phyloP scores from a whole-genome alignment of 345 rosid genomes.

The Eucalyptus viminalis region DNA sequence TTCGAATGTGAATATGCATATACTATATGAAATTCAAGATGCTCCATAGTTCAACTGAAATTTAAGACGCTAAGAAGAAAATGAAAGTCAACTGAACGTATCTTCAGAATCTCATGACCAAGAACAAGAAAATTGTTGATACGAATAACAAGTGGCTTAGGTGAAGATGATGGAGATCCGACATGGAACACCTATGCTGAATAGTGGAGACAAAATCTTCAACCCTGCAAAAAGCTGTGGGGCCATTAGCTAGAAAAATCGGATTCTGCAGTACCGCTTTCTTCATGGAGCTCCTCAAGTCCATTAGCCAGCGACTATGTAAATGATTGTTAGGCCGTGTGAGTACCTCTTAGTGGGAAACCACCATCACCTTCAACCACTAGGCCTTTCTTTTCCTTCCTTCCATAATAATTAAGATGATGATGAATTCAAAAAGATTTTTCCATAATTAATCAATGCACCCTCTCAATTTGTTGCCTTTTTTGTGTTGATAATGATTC shows the following conservation, averaged over 20 bases:
- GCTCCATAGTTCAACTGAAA: background rate
- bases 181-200: background rate
- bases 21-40: background rate
- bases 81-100: background rate
- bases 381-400: background rate
- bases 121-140: background rate
- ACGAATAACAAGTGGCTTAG: background rate
- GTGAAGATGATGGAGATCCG: background rate
- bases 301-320: background rate
- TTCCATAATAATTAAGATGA: no score
- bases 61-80: background rate
- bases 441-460: no score
- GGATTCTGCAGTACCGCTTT: background rate
- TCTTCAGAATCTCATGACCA: background rate
- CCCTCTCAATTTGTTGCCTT: no score
- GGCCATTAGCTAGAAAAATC: background rate
- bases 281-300: background rate
- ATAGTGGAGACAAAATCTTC: background rate
- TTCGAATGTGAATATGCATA: background rate
- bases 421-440: no score
- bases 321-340: background rate
- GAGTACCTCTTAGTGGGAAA: background rate
- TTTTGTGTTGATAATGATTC: no score
- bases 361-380: background rate
- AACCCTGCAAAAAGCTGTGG: background rate